These are phyloP conservation scores for Claviceps spartinae DNA, from an alignment of 2,329 filamentous ascomycete species.

Conservation along the genomic window DNA sequence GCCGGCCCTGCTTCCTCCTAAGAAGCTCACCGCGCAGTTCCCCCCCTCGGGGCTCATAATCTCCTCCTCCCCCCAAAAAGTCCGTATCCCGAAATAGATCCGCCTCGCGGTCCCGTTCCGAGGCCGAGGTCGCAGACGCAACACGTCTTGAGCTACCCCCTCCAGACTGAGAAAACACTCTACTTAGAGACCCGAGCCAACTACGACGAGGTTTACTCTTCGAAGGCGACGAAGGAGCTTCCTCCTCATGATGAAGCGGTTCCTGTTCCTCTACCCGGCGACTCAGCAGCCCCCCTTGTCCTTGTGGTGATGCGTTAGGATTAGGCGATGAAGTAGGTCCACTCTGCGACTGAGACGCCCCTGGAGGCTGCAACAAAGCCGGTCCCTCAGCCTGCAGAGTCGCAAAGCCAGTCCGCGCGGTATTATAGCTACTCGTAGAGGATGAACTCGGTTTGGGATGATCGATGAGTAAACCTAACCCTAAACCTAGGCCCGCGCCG, in stretches of 20 bases:
- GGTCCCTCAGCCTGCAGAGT: conserved; percentile 41
- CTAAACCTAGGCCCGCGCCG: no score
- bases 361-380: conserved; percentile 19
- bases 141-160: not conserved
- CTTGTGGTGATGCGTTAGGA: no score
- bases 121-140: conserved; percentile 10
- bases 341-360: conserved; percentile 5
- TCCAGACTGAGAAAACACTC: conserved; percentile 42
- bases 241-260: conserved; percentile 11
- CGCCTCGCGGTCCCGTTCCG: not conserved
- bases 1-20: conserved; percentile 40
- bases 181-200: conserved; percentile 55
- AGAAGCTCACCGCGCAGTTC: conserved; percentile 35
- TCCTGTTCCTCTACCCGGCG: conserved; percentile 18
- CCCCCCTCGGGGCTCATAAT: conserved; percentile 26
- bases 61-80: conserved; percentile 10
- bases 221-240: conserved; percentile 40
- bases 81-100: no score
- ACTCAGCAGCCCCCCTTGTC: no score
- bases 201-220: conserved; percentile 42
- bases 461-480: conserved; percentile 6
- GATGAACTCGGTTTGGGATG: conserved; percentile 25
- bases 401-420: conserved; percentile 39
- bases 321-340: no score
- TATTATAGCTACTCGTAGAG: conserved; percentile 35